Conservation (phyloP, 2,329 filamentous ascomycete genomes). For the Raffaelea arxii region DNA sequence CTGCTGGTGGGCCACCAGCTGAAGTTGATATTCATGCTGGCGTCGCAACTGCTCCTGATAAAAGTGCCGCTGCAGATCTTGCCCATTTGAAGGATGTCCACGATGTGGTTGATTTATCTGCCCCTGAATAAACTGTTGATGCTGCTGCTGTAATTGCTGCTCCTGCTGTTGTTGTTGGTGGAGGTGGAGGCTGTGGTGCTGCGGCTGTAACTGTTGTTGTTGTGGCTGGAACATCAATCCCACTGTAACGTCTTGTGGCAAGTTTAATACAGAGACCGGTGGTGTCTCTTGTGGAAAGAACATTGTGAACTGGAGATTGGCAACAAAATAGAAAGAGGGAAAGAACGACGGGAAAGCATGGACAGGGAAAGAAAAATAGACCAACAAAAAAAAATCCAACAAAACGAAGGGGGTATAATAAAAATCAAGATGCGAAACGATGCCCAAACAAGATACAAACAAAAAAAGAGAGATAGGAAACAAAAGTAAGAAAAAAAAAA, state of each 20-base stretch:
- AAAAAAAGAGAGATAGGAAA: background rate
- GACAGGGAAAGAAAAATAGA: conserved; percentile 3
- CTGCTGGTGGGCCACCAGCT: conserved; percentile 14
- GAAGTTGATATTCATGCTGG: conserved; percentile 13
- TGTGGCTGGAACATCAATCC: conserved; percentile 14
- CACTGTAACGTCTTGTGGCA: conserved; percentile 29
- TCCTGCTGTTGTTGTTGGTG: conserved; percentile 13
- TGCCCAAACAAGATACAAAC: background rate
- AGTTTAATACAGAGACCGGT: conserved; percentile 30
- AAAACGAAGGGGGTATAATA: background rate
- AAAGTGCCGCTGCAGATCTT: too few relatives aligned
- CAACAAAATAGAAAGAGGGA: conserved; percentile 2
- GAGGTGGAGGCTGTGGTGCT: conserved; percentile 12
- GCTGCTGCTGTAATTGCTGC: conserved; percentile 7
- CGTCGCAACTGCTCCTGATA: conserved; percentile 2
- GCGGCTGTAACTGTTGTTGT: conserved; percentile 11
- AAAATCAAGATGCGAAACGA: conserved; percentile 2
- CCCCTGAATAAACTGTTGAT: conserved; percentile 7
- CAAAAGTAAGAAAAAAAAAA: background rate
- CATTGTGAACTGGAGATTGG: conserved; percentile 27
- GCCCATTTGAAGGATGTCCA: too few relatives aligned
- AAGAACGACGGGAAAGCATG: conserved; percentile 3
- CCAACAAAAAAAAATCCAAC: background rate
- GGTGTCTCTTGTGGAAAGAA: conserved; percentile 46
- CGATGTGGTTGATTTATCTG: conserved; percentile 16